Percentiles rank a stretch among this genome's conserved stretches.
Conservation (phyloP, 345 rosid species). For the Citrus reticulata region DNA sequence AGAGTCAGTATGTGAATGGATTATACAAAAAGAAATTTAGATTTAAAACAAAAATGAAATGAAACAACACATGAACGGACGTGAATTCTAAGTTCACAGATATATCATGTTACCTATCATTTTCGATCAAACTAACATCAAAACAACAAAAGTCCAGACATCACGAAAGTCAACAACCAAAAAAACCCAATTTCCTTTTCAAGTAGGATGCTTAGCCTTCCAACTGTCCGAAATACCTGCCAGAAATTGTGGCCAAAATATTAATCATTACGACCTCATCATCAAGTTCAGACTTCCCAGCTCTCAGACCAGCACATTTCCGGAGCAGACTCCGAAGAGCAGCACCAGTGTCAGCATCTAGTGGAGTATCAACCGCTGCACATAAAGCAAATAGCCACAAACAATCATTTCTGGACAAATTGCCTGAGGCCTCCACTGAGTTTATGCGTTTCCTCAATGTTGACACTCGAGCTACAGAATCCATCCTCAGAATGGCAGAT, state of each 20-base stretch:
- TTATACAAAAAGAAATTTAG: too few relatives aligned
- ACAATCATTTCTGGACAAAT: slow-evolving; percentile 44
- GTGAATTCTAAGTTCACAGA: background rate
- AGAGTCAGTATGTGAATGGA: too few relatives aligned
- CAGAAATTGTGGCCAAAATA: slow-evolving; percentile 70
- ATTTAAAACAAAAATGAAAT: too few relatives aligned
- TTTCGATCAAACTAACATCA: background rate
- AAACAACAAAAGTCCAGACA: background rate
- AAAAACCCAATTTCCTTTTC: background rate
- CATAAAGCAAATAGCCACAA: slow-evolving; percentile 76
- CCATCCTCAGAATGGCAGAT: slow-evolving; percentile 56
- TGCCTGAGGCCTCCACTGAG: slow-evolving; percentile 35
- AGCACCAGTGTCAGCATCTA: slow-evolving; percentile 67
- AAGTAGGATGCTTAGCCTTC: slow-evolving; percentile 23
- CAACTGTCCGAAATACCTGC: slow-evolving; percentile 75
- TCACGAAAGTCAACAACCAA: too few relatives aligned
- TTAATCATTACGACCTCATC: slow-evolving; percentile 75
- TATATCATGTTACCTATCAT: background rate
- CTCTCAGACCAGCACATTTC: slow-evolving; percentile 73
- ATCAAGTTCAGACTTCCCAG: slow-evolving; percentile 52
- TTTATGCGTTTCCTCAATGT: slow-evolving; percentile 60
- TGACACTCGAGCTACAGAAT: slow-evolving; percentile 61
- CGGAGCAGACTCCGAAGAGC: slow-evolving; percentile 61
- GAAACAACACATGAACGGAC: too few relatives aligned
- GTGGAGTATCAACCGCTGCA: slow-evolving; percentile 71